Evolutionary conservation across 139 green algal genomes (phyloP), one percentile per base, ranked within the genome.

Genomic region (Closterium sp.): DNA sequence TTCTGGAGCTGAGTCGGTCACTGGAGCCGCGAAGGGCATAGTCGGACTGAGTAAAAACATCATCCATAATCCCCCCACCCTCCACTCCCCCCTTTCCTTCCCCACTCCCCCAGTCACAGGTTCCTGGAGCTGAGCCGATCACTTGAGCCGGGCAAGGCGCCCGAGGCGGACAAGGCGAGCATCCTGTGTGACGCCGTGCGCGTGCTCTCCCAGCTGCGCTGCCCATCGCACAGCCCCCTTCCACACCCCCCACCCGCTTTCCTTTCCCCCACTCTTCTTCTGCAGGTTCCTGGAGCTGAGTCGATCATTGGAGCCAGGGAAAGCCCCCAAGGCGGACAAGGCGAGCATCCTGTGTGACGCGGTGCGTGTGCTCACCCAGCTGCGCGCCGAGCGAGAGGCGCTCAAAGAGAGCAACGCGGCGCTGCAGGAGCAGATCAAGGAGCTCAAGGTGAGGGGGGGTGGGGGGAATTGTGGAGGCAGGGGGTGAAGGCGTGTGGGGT

Each of bases 321-420:
- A 85, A 3, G 96, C 97, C 50, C 96, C 96, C 1, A 97, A 97
- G 93, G 96, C 95, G 70, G 97, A 98, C 92, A 97, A 97, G 92
- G 93, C 94, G 22, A 95, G 94, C 17, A 96, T 98, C 32, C 93
- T 98, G 31, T 88, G 34, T 3, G 97, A 98, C 84, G 95, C 96
- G 1, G 96, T 97, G 90, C 95, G 95, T 32, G 95, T 96, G n/a
- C 92, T 98, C 22, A 89, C 92, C 89, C 95, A 97, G 87, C 88
- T 97, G 9, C 93, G 93, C 17, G 91, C 95, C 4, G 96, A 98
- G 91, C 91, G 95, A 31, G 95, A 34, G 19, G 21, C 94, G 4
- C 86, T 95, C 31, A 88, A 92, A 34, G 93, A 94, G 22, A 28
- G 13, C 17, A 95, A 94, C 42, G 9, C 9, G 1, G 19, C 17